Base-by-base conservation (phyloP, 1,284 basidiomycete genomes). In the Ceratobasidium sp. region DNA sequence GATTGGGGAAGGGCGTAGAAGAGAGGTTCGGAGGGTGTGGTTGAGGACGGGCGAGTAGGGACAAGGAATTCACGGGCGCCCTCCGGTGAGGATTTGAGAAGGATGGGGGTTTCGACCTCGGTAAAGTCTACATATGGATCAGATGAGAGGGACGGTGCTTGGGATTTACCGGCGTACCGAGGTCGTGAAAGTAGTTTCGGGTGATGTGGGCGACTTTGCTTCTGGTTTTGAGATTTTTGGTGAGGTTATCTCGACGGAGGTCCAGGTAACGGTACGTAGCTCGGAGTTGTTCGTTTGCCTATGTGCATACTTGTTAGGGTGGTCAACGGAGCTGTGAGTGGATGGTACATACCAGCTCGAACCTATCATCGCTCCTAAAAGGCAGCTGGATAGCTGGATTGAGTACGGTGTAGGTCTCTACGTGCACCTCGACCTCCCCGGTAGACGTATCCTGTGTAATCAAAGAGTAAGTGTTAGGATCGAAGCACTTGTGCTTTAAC, bases 1-100 rank as follows among this genome's bases (percentile, higher is more conserved):
- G 95, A 97, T 82, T 98, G 96, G 14, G 94, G 91, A 52, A 98
- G 87, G 0, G 96, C 94, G 80, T 96, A 98, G 81, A 97, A 98
- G 32, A 86, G 83, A 2, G 95, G 85, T 55, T 78, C 77, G 44
- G 75, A 50, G 1, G 73, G 58, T 16, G 77, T 64, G 23, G 73
- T 64, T 41, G 74, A 70, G 50, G 80, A 79, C 52, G 85, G 78
- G 59, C 96, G 90, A n/a, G 92, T 89, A 35, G 96, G 96, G 49
- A 98, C 96, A 54, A 98, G 88, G 79, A 95, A 98, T 80, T 98
- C 96, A 75, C 96, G 87, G 0, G 96, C 96, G 35, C 96, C 96
- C 83, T 98, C 96, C 1, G 95, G 95, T 1, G 95, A 93, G 1
- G 95, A 97, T 79, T 93, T 91, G 46, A 98, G 87, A n/a, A 98